These are phyloP conservation scores for Podospora appendiculata DNA, from an alignment of 495 filamentous ascomycete genomes.

Conservation along the genomic window DNA sequence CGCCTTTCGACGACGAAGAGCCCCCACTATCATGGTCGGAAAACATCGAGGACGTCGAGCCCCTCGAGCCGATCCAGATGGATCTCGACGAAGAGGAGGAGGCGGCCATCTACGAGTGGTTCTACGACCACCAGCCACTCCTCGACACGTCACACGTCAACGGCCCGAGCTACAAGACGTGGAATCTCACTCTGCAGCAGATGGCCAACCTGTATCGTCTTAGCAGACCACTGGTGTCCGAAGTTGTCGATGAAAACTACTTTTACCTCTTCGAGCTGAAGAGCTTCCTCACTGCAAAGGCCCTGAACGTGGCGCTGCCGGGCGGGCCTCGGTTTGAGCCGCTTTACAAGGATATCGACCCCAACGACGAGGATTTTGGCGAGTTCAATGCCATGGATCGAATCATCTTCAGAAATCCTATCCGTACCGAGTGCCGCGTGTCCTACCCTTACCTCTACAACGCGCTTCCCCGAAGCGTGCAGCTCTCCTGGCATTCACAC, in stretches of 20 bases:
- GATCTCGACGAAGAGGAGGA: conserved; percentile 97
- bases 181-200: conserved; percentile 90
- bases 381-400: conserved; percentile 99
- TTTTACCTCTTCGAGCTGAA: conserved; percentile 97
- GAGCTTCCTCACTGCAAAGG: conserved; percentile 94
- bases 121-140: conserved; percentile 92
- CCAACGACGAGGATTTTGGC: conserved; percentile 98
- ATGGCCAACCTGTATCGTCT: conserved; percentile 94
- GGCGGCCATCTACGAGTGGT: conserved; percentile 85
- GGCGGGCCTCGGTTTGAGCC: conserved; percentile 97
- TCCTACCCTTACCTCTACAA: conserved; percentile 95
- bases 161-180: conserved; percentile 91
- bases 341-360: conserved; percentile 97
- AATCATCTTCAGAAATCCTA: conserved; percentile 95
- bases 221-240: conserved; percentile 84
- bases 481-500: conserved; percentile 87
- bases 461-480: conserved; percentile 87
- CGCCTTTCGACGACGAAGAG: conserved; percentile 98
- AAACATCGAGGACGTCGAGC: conserved; percentile 98
- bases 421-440: conserved; percentile 93
- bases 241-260: conserved; percentile 93
- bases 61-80: conserved; percentile 97
- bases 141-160: conserved; percentile 91
- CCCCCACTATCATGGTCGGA: conserved; percentile 96
- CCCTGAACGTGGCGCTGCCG: conserved; percentile 92